Evolutionary conservation across 2,329 filamentous ascomycete genomes (phyloP).

Genomic region (Elsinoe perseae): DNA sequence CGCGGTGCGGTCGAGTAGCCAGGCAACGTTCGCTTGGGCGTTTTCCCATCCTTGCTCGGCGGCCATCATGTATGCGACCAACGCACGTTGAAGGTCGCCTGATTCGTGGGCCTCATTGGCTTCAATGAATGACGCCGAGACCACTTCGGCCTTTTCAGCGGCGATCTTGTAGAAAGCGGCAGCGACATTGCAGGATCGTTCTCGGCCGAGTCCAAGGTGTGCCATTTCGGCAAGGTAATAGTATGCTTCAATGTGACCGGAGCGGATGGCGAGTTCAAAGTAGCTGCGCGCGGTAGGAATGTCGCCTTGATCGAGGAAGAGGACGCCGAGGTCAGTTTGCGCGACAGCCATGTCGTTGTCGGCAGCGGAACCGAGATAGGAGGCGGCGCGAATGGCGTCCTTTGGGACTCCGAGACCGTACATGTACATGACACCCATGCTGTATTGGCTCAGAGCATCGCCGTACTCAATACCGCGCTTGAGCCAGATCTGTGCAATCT

Average conservation of each 20-base stretch:
- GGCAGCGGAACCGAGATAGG: constrained; percentile 69
- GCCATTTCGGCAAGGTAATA: constrained; percentile 89
- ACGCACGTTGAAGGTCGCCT: constrained; percentile 70
- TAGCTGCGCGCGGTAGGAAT: constrained; percentile 72
- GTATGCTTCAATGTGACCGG: constrained; percentile 78
- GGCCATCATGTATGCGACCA: constrained; percentile 75
- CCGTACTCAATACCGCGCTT: constrained; percentile 65
- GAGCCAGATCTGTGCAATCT: constrained; percentile 74
- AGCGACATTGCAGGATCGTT: constrained; percentile 69
- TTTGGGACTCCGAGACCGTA: constrained; percentile 65
- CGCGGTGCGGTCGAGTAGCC: constrained; percentile 62
- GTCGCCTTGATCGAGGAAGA: constrained; percentile 85
- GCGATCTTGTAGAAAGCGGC: constrained; percentile 83
- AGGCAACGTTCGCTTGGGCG: constrained; percentile 84
- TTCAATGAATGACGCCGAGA: constrained; percentile 72
- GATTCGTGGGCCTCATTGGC: constrained; percentile 74
- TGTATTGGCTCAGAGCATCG: constrained; percentile 77
- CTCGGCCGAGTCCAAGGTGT: constrained; percentile 69
- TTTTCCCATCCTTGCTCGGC: constrained; percentile 88
- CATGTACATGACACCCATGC: constrained; percentile 74
- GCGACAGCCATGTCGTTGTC: constrained; percentile 74
- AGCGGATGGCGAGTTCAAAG: constrained; percentile 77
- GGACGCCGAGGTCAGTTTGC: constrained; percentile 71
- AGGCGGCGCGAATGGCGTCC: constrained; percentile 64
- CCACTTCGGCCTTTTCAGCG: constrained; percentile 78